Conservation (phyloP, 2,329 filamentous ascomycete species). For the Geoglossum cookeanum region DNA sequence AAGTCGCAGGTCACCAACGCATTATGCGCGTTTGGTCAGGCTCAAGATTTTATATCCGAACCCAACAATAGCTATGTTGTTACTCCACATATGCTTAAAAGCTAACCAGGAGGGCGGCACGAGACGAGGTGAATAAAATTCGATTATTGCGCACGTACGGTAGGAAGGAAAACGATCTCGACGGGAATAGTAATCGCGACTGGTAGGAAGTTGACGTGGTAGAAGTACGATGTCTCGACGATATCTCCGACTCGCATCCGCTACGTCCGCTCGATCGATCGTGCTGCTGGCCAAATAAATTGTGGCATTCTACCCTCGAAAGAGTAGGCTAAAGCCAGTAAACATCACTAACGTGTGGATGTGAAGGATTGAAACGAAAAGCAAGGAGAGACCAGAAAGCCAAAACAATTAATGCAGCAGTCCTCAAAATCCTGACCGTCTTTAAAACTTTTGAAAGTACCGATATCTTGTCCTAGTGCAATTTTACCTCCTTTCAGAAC, state of each 20-base stretch:
- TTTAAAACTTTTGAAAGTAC: conserved; percentile 1
- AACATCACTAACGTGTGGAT: not conserved
- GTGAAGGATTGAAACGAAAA: not conserved
- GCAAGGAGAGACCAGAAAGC: not conserved
- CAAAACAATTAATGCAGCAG: conserved; percentile 1
- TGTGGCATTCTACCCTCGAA: not conserved
- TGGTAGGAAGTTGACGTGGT: conserved; percentile 1
- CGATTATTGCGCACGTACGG: conserved; percentile 3
- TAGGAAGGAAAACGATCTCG: conserved; percentile 4
- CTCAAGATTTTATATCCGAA: not conserved
- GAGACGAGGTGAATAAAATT: not conserved
- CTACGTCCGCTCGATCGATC: conserved; percentile 4
- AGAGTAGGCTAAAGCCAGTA: not conserved
- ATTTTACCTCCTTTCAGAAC: conserved; percentile 1
- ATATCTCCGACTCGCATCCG: not conserved
- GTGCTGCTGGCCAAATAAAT: conserved; percentile 5
- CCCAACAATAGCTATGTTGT: not conserved
- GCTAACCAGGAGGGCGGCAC: not conserved
- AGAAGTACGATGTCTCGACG: not conserved
- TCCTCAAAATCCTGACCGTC: not conserved
- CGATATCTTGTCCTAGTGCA: not conserved
- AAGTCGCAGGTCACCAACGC: not conserved
- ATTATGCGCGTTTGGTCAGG: not conserved
- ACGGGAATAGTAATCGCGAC: conserved; percentile 1
- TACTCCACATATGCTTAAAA: not conserved